Percentiles rank a stretch among this genome's conserved stretches.
Conservation (phyloP, 179 eudicot genomes). For the Vitellaria paradoxa region DNA sequence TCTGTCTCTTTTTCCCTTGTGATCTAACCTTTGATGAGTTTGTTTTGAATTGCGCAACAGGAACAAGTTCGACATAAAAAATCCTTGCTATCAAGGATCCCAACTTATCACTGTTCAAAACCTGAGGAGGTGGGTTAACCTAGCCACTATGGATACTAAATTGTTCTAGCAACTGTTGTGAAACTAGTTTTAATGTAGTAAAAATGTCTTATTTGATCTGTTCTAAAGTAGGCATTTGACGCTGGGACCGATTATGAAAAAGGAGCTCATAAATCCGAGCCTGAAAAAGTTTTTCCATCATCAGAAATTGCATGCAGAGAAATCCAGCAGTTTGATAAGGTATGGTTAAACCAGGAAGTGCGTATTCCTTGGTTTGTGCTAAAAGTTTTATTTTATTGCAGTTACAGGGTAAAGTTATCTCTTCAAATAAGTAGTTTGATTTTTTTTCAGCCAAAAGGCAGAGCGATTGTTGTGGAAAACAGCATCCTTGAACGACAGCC, state of each 20-base stretch:
- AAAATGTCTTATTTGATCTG: background rate
- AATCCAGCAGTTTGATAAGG: constrained; percentile 13
- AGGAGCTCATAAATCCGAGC: background rate
- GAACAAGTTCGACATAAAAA: constrained; percentile 20
- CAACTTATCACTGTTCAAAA: background rate
- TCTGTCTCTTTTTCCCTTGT: background rate
- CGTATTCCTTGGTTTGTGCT: background rate
- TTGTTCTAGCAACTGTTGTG: background rate
- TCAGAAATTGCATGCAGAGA: constrained; percentile 6
- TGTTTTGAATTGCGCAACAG: constrained; percentile 5
- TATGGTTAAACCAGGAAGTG: constrained; percentile 6
- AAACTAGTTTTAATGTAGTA: background rate
- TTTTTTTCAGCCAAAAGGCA: constrained; percentile 40
- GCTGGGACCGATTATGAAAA: constrained; percentile 18
- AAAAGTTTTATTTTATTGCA: background rate
- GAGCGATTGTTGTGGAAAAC: constrained; percentile 47
- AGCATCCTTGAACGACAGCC: constrained; percentile 48
- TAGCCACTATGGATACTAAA: background rate
- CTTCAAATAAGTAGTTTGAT: background rate
- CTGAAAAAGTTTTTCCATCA: constrained; percentile 20
- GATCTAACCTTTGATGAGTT: background rate
- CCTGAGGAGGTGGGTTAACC: constrained; percentile 9
- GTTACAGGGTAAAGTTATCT: background rate
- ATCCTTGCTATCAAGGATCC: constrained; percentile 7
- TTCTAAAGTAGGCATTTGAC: constrained; percentile 12